A percentile compares a stretch with the other conserved stretches of the same genome.
Evolutionary conservation across 148 eudicot species (phyloP).

Genomic region (Oxyria digyna): DNA sequence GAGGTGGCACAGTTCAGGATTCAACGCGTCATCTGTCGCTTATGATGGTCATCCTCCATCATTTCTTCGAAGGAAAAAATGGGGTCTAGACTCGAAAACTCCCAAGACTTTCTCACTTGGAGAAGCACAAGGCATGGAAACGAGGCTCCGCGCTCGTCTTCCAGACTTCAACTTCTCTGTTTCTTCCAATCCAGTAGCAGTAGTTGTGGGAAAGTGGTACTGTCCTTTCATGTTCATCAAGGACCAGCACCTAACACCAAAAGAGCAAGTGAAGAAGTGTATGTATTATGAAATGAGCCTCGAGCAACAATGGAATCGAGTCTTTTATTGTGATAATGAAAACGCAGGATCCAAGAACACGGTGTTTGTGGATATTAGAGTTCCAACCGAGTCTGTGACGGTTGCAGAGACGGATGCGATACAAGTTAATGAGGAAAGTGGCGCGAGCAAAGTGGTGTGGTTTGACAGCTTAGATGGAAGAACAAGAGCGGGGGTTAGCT

Average conservation of each 20-base stretch:
- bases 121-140: conserved; percentile 37
- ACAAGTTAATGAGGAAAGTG: conserved; percentile 13
- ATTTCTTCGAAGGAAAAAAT: conserved; percentile 26
- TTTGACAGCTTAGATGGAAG: conserved; percentile 16
- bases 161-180: conserved; percentile 21
- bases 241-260: conserved; percentile 15
- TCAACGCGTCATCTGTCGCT: conserved; percentile 31
- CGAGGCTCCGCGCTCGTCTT: conserved; percentile 19
- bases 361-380: conserved; percentile 22
- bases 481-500: conserved; percentile 34
- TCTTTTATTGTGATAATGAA: conserved; percentile 18
- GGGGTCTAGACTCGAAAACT: conserved; percentile 19
- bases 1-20: neutral
- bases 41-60: conserved; percentile 39
- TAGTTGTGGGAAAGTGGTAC: conserved; percentile 48
- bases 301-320: conserved; percentile 45
- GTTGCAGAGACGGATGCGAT: conserved; percentile 24
- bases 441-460: conserved; percentile 20
- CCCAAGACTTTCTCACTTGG: conserved; percentile 20
- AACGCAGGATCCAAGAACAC: conserved; percentile 6
- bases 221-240: conserved; percentile 52
- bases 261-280: conserved; percentile 12
- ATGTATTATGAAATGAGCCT: conserved; percentile 17
- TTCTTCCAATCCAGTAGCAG: conserved; percentile 14
- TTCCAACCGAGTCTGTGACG: conserved; percentile 26